These are phyloP conservation scores for Vinca minor DNA, from an alignment of 257 asterid species.

Conservation along the genomic window DNA sequence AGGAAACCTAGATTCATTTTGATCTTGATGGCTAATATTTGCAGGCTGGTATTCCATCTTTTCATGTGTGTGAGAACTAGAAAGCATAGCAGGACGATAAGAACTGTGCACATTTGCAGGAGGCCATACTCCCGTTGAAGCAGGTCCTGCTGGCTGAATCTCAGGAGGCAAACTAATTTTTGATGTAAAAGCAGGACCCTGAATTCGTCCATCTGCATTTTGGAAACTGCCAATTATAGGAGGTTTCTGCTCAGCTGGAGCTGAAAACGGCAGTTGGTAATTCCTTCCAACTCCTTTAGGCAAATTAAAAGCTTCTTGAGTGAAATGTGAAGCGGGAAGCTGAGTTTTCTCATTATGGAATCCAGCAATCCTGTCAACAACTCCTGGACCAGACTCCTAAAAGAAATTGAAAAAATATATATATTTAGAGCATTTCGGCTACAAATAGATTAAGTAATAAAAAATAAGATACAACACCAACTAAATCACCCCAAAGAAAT, in stretches of 20 bases:
- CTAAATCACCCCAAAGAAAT: background rate
- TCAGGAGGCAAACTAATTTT: constrained; percentile 38
- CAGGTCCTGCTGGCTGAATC: constrained; percentile 30
- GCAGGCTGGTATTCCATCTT: constrained; percentile 48
- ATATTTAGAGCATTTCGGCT: background rate
- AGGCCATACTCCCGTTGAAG: constrained; percentile 34
- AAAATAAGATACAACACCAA: background rate
- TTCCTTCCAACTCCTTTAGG: constrained; percentile 32
- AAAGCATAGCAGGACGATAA: constrained; percentile 26
- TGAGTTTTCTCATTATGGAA: constrained; percentile 28
- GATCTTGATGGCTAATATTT: constrained; percentile 27
- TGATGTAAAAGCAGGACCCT: constrained; percentile 33
- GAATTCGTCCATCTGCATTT: constrained; percentile 32
- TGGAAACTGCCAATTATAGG: constrained; percentile 27
- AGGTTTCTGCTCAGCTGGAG: constrained; percentile 34
- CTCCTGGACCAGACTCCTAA: constrained; percentile 50
- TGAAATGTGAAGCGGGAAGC: constrained; percentile 26
- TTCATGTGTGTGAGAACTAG: constrained; percentile 35
- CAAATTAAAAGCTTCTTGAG: constrained; percentile 33
- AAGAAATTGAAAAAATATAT: constrained; percentile 4
- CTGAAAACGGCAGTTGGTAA: constrained; percentile 22
- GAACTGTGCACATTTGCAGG: constrained; percentile 38
- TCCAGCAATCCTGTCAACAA: constrained; percentile 33
- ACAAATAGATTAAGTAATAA: background rate
- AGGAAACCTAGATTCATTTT: constrained; percentile 25